Percentiles rank a stretch among this genome's conserved stretches.
Evolutionary conservation across 1,284 basidiomycete species (phyloP).

Genomic region (Lentinula novae-zelandiae): DNA sequence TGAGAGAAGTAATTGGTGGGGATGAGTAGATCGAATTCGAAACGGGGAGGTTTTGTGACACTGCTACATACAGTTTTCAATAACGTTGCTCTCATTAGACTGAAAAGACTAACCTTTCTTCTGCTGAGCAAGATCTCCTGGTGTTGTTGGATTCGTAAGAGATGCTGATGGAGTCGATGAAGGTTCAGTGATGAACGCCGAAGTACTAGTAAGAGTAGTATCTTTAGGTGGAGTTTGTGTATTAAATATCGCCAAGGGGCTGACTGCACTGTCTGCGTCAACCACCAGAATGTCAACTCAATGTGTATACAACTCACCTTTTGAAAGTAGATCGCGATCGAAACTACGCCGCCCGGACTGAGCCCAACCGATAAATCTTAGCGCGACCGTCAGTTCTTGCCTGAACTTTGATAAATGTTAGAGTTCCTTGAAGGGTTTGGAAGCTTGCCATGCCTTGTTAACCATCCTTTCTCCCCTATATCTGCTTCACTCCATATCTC

Average conservation of each 20-base stretch:
- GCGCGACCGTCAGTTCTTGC: slow-evolving; percentile 49
- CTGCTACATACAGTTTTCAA: not conserved
- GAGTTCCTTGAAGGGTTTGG: not conserved
- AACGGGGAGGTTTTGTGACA: not conserved
- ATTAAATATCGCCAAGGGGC: slow-evolving; percentile 42
- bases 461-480: slow-evolving; percentile 48
- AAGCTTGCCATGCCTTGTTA: not conserved
- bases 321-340: slow-evolving; percentile 27
- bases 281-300: slow-evolving; percentile 16
- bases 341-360: slow-evolving; percentile 42
- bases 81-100: not conserved
- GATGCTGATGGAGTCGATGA: slow-evolving; percentile 11
- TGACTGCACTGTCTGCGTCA: slow-evolving; percentile 31
- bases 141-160: slow-evolving; percentile 6
- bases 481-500: slow-evolving; percentile 64
- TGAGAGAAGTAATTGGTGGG: not conserved
- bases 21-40: not conserved
- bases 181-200: slow-evolving; percentile 4
- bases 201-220: not conserved
- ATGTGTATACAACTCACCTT: slow-evolving; percentile 20
- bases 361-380: slow-evolving; percentile 57
- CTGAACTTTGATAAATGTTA: slow-evolving; percentile 28
- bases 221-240: slow-evolving; percentile 23
- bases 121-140: slow-evolving; percentile 7
- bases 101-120: slow-evolving; percentile 2